Percentiles rank a stretch among this genome's conserved stretches.
These are phyloP conservation scores for Vigna mungo DNA, from an alignment of 306 rosid species.

Conservation along the genomic window DNA sequence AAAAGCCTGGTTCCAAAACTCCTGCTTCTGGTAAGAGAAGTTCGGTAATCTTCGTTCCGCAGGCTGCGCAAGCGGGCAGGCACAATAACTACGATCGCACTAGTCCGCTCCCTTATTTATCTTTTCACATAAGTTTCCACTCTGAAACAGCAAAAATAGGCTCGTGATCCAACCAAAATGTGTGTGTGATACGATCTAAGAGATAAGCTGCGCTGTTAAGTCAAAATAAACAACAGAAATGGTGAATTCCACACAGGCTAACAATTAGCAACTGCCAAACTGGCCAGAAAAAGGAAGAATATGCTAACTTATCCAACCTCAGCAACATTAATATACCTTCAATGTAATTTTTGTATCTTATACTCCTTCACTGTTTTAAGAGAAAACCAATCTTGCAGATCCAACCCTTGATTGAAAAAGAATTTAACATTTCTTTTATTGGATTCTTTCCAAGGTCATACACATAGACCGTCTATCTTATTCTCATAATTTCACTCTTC, in stretches of 20 bases:
- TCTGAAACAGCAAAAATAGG: conserved; percentile 58
- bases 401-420: background rate
- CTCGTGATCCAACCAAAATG: conserved; percentile 19
- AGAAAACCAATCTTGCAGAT: conserved; percentile 4
- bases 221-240: conserved; percentile 10
- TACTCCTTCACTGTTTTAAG: background rate
- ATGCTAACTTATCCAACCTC: conserved; percentile 13
- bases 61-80: conserved; percentile 53
- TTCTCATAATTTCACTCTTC: conserved; percentile 14
- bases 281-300: background rate
- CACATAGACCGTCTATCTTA: background rate
- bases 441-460: background rate
- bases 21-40: conserved; percentile 52
- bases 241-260: background rate
- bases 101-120: conserved; percentile 41
- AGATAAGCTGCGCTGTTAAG: conserved; percentile 14
- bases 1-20: conserved; percentile 47
- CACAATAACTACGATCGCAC: conserved; percentile 41
- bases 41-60: conserved; percentile 35
- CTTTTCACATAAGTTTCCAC: conserved; percentile 74
- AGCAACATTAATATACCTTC: conserved; percentile 15
- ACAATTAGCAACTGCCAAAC: conserved; percentile 33
- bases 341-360: background rate
- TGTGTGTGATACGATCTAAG: background rate
- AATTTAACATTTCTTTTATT: background rate